Evolutionary conservation across 768 basidiomycete species (phyloP).

Genomic region (Rubroboletus satanas): DNA sequence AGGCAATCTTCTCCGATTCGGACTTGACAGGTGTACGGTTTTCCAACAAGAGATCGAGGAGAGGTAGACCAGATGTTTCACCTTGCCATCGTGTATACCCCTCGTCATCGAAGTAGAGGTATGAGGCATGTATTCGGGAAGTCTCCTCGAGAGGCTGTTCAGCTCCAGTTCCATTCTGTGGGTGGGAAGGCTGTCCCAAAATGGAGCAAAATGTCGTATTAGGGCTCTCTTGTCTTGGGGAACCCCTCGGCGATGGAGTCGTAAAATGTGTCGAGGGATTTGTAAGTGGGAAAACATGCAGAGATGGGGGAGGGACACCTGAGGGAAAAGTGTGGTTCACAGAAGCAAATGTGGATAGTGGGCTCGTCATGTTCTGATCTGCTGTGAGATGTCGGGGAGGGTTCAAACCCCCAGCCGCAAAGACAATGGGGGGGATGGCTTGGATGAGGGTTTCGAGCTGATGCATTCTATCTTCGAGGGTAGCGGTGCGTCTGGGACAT

Average conservation of each 20-base stretch:
- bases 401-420: conserved; percentile 52
- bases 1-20: conserved; percentile 28
- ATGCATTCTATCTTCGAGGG: conserved; percentile 85
- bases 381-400: conserved; percentile 34
- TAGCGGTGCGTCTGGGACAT: conserved; percentile 61
- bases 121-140: conserved; percentile 68
- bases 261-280: conserved; percentile 80
- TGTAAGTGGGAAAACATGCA: conserved; percentile 73
- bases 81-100: conserved; percentile 89
- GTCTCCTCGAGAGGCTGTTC: conserved; percentile 57
- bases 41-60: conserved; percentile 80
- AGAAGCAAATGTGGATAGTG: conserved; percentile 38
- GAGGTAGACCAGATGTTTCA: conserved; percentile 87
- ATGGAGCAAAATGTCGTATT: conserved; percentile 39
- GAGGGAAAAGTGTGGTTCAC: conserved; percentile 41
- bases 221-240: conserved; percentile 47
- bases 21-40: conserved; percentile 46
- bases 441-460: conserved; percentile 82
- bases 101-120: conserved; percentile 84
- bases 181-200: conserved; percentile 34
- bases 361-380: conserved; percentile 31
- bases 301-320: conserved; percentile 73
- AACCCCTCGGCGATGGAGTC: conserved; percentile 38
- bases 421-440: conserved; percentile 78
- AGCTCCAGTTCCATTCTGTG: conserved; percentile 16